Conservation (phyloP, 2,329 filamentous ascomycete species). For the Aspergillus phoenicis region DNA sequence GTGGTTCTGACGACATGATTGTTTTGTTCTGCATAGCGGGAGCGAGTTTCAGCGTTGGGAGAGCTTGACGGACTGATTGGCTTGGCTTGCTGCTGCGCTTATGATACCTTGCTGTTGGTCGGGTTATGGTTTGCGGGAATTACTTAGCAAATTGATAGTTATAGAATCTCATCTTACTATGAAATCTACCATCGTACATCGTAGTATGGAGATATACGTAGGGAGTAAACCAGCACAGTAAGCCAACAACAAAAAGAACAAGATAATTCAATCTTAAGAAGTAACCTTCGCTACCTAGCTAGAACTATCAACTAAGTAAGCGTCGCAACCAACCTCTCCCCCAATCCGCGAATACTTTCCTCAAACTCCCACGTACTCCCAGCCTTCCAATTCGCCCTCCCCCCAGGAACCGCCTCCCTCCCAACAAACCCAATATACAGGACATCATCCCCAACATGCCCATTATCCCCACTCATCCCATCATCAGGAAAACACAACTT, state of each 20-base stretch:
- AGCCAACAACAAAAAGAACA: too few relatives aligned
- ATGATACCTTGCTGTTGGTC: slow-evolving; percentile 12
- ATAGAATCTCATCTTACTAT: too few relatives aligned
- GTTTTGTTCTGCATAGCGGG: slow-evolving; percentile 25
- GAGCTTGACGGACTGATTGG: slow-evolving; percentile 8
- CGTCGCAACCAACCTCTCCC: slow-evolving; percentile 54
- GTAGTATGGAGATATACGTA: too few relatives aligned
- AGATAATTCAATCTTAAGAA: too few relatives aligned
- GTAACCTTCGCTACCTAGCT: too few relatives aligned
- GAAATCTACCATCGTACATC: too few relatives aligned
- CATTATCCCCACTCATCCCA: slow-evolving; percentile 57
- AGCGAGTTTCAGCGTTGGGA: slow-evolving; percentile 20
- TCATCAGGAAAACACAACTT: slow-evolving; percentile 55
- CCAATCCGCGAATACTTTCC: slow-evolving; percentile 54
- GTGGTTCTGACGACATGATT: slow-evolving; percentile 11
- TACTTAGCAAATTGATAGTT: too few relatives aligned
- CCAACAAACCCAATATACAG: slow-evolving; percentile 65
- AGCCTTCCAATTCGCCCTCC: slow-evolving; percentile 59
- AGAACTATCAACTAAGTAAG: background rate
- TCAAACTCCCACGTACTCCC: slow-evolving; percentile 34
- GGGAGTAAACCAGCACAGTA: too few relatives aligned
- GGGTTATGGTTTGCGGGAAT: background rate
- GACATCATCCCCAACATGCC: slow-evolving; percentile 61
- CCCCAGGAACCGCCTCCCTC: slow-evolving; percentile 58
- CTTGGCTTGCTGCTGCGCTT: slow-evolving; percentile 10